A percentile compares a stretch with the other conserved stretches of the same genome.
phyloP scores from a whole-genome alignment of 176 grass and related monocot species.

The Typha latifolia region DNA sequence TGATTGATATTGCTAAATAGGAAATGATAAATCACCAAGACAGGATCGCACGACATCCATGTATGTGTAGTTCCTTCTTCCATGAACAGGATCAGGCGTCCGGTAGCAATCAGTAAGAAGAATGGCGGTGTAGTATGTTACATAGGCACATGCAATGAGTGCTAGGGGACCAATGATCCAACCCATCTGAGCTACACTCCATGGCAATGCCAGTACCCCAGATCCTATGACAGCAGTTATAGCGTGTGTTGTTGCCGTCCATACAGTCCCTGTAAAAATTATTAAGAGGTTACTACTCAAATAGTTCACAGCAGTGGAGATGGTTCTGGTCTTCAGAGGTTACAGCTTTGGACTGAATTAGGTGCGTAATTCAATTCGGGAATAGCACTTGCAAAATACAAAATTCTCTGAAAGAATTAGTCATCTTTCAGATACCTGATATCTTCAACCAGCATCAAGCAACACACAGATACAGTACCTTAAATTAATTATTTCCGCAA shows the following conservation, averaged over 20 bases:
- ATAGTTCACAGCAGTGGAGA: neutral
- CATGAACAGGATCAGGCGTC: slow-evolving; percentile 74
- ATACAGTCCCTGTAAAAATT: slow-evolving; percentile 51
- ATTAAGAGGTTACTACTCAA: neutral
- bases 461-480: too few relatives aligned
- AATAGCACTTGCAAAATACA: too few relatives aligned
- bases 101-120: slow-evolving; percentile 84
- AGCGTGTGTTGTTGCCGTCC: slow-evolving; percentile 89
- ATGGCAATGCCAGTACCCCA: slow-evolving; percentile 84
- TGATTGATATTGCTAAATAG: neutral
- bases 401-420: too few relatives aligned
- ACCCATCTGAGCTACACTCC: slow-evolving; percentile 95
- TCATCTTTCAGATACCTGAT: too few relatives aligned
- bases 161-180: slow-evolving; percentile 80
- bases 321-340: neutral
- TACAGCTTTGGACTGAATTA: too few relatives aligned
- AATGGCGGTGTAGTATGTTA: slow-evolving; percentile 82
- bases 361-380: too few relatives aligned
- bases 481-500: too few relatives aligned
- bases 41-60: slow-evolving; percentile 85
- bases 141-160: slow-evolving; percentile 70
- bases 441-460: too few relatives aligned
- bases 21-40: slow-evolving; percentile 37
- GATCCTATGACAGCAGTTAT: slow-evolving; percentile 86
- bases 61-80: slow-evolving; percentile 84